These are phyloP conservation scores for Verticillium isaacii DNA, from an alignment of 2,329 filamentous ascomycete genomes.

Conservation along the genomic window DNA sequence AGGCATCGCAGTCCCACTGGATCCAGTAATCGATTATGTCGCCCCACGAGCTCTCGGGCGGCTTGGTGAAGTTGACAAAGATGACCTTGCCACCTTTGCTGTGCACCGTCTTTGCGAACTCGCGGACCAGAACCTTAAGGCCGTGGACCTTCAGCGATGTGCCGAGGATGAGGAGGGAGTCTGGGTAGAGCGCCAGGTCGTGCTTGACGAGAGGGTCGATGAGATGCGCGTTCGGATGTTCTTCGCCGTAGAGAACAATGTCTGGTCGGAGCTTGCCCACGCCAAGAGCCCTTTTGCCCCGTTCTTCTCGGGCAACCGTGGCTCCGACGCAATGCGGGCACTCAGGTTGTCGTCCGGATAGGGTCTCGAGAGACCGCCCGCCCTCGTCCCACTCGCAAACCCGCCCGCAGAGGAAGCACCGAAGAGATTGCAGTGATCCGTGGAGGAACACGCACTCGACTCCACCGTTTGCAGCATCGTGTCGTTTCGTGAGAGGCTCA, in stretches of 20 bases:
- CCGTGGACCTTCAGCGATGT: slow-evolving; percentile 69
- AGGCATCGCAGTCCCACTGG: slow-evolving; percentile 70
- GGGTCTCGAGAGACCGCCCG: slow-evolving; percentile 48
- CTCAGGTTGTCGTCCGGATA: slow-evolving; percentile 61
- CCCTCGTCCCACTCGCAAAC: slow-evolving; percentile 56
- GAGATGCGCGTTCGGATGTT: slow-evolving; percentile 63
- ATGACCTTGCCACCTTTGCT: slow-evolving; percentile 63
- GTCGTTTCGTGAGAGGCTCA: not conserved
- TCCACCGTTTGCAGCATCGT: slow-evolving; percentile 23
- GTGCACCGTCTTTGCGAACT: slow-evolving; percentile 69
- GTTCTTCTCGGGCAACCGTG: slow-evolving; percentile 57
- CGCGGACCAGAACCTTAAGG: slow-evolving; percentile 63
- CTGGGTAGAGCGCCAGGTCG: slow-evolving; percentile 59
- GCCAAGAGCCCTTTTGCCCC: slow-evolving; percentile 61
- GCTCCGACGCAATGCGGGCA: slow-evolving; percentile 62
- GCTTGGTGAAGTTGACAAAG: slow-evolving; percentile 70
- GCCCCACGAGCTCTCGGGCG: slow-evolving; percentile 67
- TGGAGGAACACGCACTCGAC: slow-evolving; percentile 68
- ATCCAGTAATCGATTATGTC: slow-evolving; percentile 72
- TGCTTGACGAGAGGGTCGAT: slow-evolving; percentile 66
- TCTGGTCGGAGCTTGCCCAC: slow-evolving; percentile 66
- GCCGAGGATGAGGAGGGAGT: slow-evolving; percentile 65
- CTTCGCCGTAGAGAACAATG: slow-evolving; percentile 70
- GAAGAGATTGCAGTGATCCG: slow-evolving; percentile 59
- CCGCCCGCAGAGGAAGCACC: slow-evolving; percentile 58